These are phyloP conservation scores for Penicillium manginii DNA, from an alignment of 495 filamentous ascomycete species.

Conservation along the genomic window DNA sequence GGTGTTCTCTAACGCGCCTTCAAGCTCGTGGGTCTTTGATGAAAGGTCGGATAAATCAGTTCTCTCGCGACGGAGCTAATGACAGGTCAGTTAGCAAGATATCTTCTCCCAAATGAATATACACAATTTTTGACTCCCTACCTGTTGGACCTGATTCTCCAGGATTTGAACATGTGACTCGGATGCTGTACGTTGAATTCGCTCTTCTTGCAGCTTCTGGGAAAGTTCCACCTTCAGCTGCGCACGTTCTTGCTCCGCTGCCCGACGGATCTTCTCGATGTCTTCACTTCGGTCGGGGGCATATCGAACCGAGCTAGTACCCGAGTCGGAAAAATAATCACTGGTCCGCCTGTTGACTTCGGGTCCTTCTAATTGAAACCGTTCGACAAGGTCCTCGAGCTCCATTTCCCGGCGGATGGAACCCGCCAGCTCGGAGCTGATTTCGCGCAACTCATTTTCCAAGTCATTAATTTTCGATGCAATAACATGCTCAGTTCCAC, in stretches of 20 bases:
- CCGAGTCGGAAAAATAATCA: constrained; percentile 97
- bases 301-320: constrained; percentile 82
- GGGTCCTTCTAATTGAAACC: constrained; percentile 74
- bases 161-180: constrained; percentile 82
- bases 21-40: constrained; percentile 67
- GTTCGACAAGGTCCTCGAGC: constrained; percentile 89
- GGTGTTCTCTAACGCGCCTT: constrained; percentile 76
- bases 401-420: constrained; percentile 97
- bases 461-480: constrained; percentile 68
- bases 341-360: constrained; percentile 74
- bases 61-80: constrained; percentile 52
- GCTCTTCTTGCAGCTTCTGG: constrained; percentile 83
- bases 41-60: constrained; percentile 45
- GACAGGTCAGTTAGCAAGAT: constrained; percentile 1
- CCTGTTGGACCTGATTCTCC: constrained; percentile 71
- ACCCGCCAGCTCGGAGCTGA: constrained; percentile 86
- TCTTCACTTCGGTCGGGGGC: constrained; percentile 72
- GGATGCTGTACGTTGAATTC: constrained; percentile 68
- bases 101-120: not conserved
- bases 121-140: constrained; percentile 23
- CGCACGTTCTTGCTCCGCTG: constrained; percentile 89
- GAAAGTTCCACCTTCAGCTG: constrained; percentile 82
- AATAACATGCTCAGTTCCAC: constrained; percentile 47
- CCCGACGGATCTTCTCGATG: constrained; percentile 78
- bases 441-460: constrained; percentile 90